phyloP scores from a whole-genome alignment of 2,329 filamentous ascomycete genomes.

The Penicillium oxalicum region DNA sequence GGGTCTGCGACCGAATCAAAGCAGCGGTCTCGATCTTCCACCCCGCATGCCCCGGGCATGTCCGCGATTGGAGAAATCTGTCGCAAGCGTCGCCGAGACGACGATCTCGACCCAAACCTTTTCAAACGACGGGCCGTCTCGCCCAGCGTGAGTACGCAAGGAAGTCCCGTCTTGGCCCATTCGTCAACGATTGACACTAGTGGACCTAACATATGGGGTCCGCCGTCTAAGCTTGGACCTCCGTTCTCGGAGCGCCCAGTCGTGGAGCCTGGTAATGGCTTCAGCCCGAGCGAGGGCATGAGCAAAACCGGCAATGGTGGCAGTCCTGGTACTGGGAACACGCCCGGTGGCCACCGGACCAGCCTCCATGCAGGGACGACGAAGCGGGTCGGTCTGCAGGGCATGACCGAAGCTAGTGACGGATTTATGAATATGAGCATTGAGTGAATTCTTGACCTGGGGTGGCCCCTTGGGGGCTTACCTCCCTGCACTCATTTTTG shows the following conservation, averaged over 20 bases:
- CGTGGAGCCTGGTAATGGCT: slow-evolving; percentile 41
- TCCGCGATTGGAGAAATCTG: slow-evolving; percentile 67
- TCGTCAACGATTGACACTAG: slow-evolving; percentile 70
- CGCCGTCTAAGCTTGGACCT: slow-evolving; percentile 51
- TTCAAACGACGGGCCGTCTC: slow-evolving; percentile 91
- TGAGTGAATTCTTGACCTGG: slow-evolving; percentile 49
- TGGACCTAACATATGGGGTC: slow-evolving; percentile 59
- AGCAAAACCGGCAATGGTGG: background rate
- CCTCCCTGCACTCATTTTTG: too few relatives aligned
- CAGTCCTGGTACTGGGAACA: background rate
- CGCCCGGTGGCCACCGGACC: slow-evolving; percentile 32
- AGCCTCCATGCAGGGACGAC: slow-evolving; percentile 40
- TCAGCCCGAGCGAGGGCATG: too few relatives aligned
- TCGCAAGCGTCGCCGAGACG: slow-evolving; percentile 76
- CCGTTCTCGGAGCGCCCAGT: slow-evolving; percentile 47
- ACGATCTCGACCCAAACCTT: slow-evolving; percentile 79
- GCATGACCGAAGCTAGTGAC: slow-evolving; percentile 94
- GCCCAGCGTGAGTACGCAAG: slow-evolving; percentile 83
- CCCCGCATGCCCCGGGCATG: slow-evolving; percentile 34
- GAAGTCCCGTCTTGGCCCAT: slow-evolving; percentile 75
- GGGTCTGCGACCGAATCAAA: slow-evolving; percentile 26
- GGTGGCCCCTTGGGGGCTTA: too few relatives aligned
- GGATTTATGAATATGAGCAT: slow-evolving; percentile 97
- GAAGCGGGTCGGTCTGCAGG: slow-evolving; percentile 72
- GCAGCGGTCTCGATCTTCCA: slow-evolving; percentile 36